Percentiles rank a stretch among this genome's conserved stretches.
Conservation (phyloP, 2,329 filamentous ascomycete genomes). For the Phialophora tarda region DNA sequence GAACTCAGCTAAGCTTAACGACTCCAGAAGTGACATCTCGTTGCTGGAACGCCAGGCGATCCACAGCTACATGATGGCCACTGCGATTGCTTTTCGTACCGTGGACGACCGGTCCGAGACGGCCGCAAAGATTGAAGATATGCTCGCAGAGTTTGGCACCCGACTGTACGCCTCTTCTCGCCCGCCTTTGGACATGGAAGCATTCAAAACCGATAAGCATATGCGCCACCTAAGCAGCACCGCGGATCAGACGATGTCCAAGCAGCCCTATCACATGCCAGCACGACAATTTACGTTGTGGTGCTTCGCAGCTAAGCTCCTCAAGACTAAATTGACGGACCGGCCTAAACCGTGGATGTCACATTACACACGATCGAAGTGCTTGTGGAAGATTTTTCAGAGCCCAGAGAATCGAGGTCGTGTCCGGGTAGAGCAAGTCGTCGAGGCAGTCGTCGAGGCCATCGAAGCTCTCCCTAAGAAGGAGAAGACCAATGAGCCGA, state of each 20-base stretch:
- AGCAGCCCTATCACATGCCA: slow-evolving; percentile 59
- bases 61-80: slow-evolving; percentile 77
- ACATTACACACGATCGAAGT: slow-evolving; percentile 73
- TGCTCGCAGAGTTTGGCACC: slow-evolving; percentile 72
- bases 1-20: slow-evolving; percentile 91
- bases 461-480: slow-evolving; percentile 67
- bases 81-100: slow-evolving; percentile 64
- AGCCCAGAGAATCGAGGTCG: slow-evolving; percentile 48
- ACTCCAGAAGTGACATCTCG: slow-evolving; percentile 74
- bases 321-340: slow-evolving; percentile 63
- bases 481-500: slow-evolving; percentile 70
- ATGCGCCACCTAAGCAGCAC: slow-evolving; percentile 65
- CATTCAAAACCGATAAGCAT: slow-evolving; percentile 67
- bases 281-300: slow-evolving; percentile 66
- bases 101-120: slow-evolving; percentile 62
- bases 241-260: slow-evolving; percentile 60
- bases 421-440: slow-evolving; percentile 54
- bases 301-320: slow-evolving; percentile 68
- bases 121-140: slow-evolving; percentile 63
- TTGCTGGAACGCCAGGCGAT: slow-evolving; percentile 79
- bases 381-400: slow-evolving; percentile 71
- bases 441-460: slow-evolving; percentile 64
- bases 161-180: slow-evolving; percentile 72
- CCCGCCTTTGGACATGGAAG: slow-evolving; percentile 70
- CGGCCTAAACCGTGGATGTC: slow-evolving; percentile 69